These are phyloP conservation scores for Neobulgaria alba DNA, from an alignment of 2,329 filamentous ascomycete species.

Conservation along the genomic window DNA sequence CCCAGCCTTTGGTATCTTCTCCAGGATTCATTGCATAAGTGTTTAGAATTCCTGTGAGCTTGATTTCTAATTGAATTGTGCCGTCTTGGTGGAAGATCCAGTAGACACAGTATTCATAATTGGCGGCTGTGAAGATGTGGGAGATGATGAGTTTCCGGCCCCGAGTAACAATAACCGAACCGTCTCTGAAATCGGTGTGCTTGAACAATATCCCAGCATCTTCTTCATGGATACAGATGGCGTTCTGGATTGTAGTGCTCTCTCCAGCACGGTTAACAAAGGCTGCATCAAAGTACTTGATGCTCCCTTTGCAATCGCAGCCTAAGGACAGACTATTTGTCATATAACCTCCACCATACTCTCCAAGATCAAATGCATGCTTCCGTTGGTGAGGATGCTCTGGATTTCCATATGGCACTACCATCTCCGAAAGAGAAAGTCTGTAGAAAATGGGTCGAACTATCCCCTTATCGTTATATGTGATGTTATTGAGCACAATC, in stretches of 20 bases:
- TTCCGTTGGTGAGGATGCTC: constrained; percentile 75
- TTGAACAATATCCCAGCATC: constrained; percentile 90
- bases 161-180: constrained; percentile 77
- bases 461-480: constrained; percentile 75
- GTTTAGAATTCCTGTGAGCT: constrained; percentile 87
- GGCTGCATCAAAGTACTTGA: constrained; percentile 79
- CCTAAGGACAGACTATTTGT: constrained; percentile 68
- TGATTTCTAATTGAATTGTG: constrained; percentile 84
- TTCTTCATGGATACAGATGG: constrained; percentile 92
- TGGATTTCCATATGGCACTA: constrained; percentile 80
- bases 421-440: constrained; percentile 86
- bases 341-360: constrained; percentile 78
- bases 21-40: constrained; percentile 75
- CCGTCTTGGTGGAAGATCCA: constrained; percentile 93
- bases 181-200: constrained; percentile 87
- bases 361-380: constrained; percentile 72
- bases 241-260: constrained; percentile 81
- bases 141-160: constrained; percentile 80
- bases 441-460: constrained; percentile 79
- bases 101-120: constrained; percentile 86
- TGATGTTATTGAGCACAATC: constrained; percentile 83
- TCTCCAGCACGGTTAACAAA: constrained; percentile 72
- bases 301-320: constrained; percentile 82
- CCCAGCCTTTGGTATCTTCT: constrained; percentile 80
- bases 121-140: constrained; percentile 90